A percentile compares a stretch with the other conserved stretches of the same genome.
Evolutionary conservation across 345 rosid species (phyloP).

Genomic region (Cardamine resedifolia): DNA sequence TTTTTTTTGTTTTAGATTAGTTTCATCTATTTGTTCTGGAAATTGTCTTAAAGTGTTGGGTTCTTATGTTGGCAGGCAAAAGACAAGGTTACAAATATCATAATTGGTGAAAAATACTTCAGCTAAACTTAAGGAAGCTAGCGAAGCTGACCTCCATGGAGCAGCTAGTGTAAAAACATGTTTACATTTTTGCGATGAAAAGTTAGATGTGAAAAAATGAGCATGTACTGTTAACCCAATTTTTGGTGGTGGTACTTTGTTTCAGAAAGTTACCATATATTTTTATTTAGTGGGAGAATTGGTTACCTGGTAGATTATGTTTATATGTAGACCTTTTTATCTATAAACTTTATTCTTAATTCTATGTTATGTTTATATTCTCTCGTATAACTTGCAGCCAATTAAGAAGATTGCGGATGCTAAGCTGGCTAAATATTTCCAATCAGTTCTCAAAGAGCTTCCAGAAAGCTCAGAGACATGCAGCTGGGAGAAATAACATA

Average conservation of each 20-base stretch:
- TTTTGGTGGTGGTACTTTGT: too few relatives aligned
- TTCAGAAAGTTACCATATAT: background rate
- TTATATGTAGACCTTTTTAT: background rate
- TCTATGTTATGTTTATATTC: background rate
- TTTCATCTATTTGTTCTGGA: background rate
- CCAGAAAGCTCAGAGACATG: conserved; percentile 79
- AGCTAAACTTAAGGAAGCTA: conserved; percentile 63
- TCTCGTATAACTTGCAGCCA: conserved; percentile 44
- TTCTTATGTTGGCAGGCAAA: conserved; percentile 48
- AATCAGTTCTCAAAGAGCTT: conserved; percentile 60
- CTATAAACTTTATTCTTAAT: background rate
- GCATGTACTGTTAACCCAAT: background rate
- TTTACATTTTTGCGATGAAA: conserved; percentile 10
- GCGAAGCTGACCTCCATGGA: conserved; percentile 55
- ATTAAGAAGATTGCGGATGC: conserved; percentile 71
- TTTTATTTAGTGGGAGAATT: background rate
- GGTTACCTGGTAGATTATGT: background rate
- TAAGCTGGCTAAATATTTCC: conserved; percentile 74
- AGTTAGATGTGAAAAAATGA: conserved; percentile 1
- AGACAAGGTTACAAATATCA: conserved; percentile 58
- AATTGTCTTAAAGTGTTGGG: background rate
- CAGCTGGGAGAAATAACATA: conserved; percentile 64
- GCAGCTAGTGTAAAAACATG: conserved; percentile 51
- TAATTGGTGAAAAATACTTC: conserved; percentile 72
- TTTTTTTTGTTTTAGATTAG: background rate